Percentiles rank a stretch among this genome's conserved stretches.
Evolutionary conservation across 768 basidiomycete genomes (phyloP).

Genomic region (Exidia glandulosa): DNA sequence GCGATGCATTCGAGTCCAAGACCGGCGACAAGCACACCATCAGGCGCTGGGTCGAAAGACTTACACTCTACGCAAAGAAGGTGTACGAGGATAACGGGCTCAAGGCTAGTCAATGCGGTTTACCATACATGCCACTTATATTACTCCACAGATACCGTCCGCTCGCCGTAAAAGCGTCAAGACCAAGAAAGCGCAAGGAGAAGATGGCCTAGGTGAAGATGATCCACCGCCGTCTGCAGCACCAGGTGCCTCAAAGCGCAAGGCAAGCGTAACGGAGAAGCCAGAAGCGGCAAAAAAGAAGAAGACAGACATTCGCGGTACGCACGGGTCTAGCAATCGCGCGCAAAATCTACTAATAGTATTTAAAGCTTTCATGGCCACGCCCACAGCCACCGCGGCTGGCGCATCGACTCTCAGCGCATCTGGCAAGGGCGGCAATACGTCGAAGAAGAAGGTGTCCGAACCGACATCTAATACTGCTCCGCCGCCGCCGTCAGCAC

Average conservation of each 20-base stretch:
- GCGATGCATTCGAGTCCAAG: not conserved
- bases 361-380: too few relatives aligned
- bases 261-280: not conserved
- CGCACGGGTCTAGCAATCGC: too few relatives aligned
- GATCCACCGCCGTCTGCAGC: too few relatives aligned
- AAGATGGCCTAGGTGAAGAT: too few relatives aligned
- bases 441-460: too few relatives aligned
- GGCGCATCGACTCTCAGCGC: too few relatives aligned
- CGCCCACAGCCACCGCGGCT: too few relatives aligned
- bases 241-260: not conserved
- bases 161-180: not conserved
- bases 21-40: not conserved
- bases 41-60: not conserved
- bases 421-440: too few relatives aligned
- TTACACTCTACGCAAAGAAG: not conserved
- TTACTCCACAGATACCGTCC: not conserved
- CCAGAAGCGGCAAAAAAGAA: not conserved
- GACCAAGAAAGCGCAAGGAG: not conserved
- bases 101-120: not conserved
- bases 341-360: too few relatives aligned
- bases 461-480: too few relatives aligned
- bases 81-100: not conserved
- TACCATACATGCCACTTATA: too few relatives aligned
- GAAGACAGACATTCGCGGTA: not conserved
- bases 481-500: too few relatives aligned